These are phyloP conservation scores for Thermothielavioides terrestris DNA, from an alignment of 495 filamentous ascomycete genomes.

Conservation along the genomic window DNA sequence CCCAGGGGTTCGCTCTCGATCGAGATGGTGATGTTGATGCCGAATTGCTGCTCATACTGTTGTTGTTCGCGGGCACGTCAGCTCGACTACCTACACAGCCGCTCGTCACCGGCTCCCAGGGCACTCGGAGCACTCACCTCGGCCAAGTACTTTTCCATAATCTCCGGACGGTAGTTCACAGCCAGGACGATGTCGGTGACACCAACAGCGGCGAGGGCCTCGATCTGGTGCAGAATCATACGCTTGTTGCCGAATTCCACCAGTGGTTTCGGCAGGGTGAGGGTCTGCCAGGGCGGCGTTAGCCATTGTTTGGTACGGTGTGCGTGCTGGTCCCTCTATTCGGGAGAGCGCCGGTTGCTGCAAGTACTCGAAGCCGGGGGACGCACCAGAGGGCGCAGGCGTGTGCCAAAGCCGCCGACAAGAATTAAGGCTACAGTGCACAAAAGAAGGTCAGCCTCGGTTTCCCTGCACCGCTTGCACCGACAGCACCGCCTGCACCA, in stretches of 20 bases:
- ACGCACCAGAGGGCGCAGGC: slow-evolving; percentile 92
- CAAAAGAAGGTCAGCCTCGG: slow-evolving; percentile 24
- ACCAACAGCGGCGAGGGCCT: slow-evolving; percentile 87
- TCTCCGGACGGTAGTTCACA: slow-evolving; percentile 96
- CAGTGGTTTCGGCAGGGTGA: slow-evolving; percentile 93
- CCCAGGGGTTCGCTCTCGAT: slow-evolving; percentile 93
- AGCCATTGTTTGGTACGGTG: slow-evolving; percentile 18
- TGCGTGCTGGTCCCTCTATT: neutral
- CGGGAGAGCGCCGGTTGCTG: slow-evolving; percentile 3
- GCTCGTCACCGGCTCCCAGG: no score
- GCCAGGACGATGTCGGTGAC: slow-evolving; percentile 97
- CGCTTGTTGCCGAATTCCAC: slow-evolving; percentile 98
- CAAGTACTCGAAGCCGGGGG: slow-evolving; percentile 8
- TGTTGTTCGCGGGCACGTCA: neutral
- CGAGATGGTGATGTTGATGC: slow-evolving; percentile 91
- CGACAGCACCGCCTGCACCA: no score
- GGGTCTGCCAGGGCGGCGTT: slow-evolving; percentile 51
- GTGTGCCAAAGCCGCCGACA: slow-evolving; percentile 97
- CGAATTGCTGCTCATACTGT: slow-evolving; percentile 86
- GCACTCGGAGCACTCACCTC: slow-evolving; percentile 31
- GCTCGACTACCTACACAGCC: slow-evolving; percentile 10
- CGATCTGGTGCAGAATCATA: slow-evolving; percentile 98
- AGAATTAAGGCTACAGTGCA: slow-evolving; percentile 80
- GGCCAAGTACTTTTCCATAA: slow-evolving; percentile 65
- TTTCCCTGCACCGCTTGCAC: neutral